These are phyloP conservation scores for Gardenia jasminoides DNA, from an alignment of 257 asterid genomes.

Conservation along the genomic window DNA sequence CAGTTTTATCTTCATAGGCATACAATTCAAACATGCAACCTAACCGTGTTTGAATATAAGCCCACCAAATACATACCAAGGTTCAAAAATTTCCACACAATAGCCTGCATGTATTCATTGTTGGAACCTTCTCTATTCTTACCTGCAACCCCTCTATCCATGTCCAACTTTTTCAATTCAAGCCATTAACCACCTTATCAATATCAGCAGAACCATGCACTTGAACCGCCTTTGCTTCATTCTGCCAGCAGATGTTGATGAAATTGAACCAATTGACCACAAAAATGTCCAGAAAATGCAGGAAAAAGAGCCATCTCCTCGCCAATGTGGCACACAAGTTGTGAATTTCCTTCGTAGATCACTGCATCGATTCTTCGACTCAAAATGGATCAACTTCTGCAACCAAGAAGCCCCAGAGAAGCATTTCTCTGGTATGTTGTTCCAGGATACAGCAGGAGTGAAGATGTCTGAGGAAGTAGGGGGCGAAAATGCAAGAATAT, in stretches of 20 bases:
- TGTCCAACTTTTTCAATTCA: slow-evolving; percentile 8
- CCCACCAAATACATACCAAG: slow-evolving; percentile 2
- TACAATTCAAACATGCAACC: slow-evolving; percentile 56
- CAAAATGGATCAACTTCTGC: slow-evolving; percentile 42
- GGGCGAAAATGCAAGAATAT: slow-evolving; percentile 65
- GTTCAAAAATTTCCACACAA: not conserved
- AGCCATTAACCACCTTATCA: not conserved
- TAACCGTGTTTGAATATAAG: slow-evolving; percentile 37
- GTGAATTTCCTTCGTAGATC: slow-evolving; percentile 33
- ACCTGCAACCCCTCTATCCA: not conserved
- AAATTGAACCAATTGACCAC: slow-evolving; percentile 17
- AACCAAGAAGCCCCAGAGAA: slow-evolving; percentile 23
- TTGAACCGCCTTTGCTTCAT: slow-evolving; percentile 62
- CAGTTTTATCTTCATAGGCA: slow-evolving; percentile 30
- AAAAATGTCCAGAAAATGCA: not conserved
- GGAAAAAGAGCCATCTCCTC: slow-evolving; percentile 14
- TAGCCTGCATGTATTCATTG: slow-evolving; percentile 5
- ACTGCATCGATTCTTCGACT: slow-evolving; percentile 35
- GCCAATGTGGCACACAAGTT: slow-evolving; percentile 34
- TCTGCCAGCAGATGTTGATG: slow-evolving; percentile 52
- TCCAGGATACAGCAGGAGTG: slow-evolving; percentile 78
- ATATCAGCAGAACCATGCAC: slow-evolving; percentile 43
- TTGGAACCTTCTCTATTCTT: not conserved
- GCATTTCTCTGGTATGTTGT: slow-evolving; percentile 34
- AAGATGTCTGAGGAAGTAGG: slow-evolving; percentile 42